A percentile compares a stretch with the other conserved stretches of the same genome.
Conservation (phyloP, 495 filamentous ascomycete genomes). For the Penicillium macrosclerotiorum region DNA sequence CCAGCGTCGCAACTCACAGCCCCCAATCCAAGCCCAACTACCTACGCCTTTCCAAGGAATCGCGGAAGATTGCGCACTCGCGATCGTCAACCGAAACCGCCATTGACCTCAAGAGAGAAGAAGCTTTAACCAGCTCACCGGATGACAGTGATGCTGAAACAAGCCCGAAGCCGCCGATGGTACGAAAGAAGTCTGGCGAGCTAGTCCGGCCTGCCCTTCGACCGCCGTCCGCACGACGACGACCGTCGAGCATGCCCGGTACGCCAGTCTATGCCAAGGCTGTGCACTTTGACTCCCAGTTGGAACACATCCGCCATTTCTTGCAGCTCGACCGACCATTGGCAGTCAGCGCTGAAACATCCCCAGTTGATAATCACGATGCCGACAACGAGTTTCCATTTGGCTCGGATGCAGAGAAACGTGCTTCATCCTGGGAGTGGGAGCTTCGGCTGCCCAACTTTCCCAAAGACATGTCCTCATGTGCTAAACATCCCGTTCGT, state of each 20-base stretch:
- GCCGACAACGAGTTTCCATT: slow-evolving; percentile 88
- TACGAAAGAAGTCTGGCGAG: slow-evolving; percentile 97
- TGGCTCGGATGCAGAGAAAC: slow-evolving; percentile 46
- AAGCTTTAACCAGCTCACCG: slow-evolving; percentile 59
- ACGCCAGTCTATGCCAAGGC: slow-evolving; percentile 93
- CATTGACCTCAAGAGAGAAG: slow-evolving; percentile 51
- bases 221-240: slow-evolving; percentile 62
- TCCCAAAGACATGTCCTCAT: slow-evolving; percentile 63
- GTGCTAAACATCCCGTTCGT: slow-evolving; percentile 63
- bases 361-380: slow-evolving; percentile 82
- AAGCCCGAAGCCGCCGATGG: slow-evolving; percentile 72
- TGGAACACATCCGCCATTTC: slow-evolving; percentile 95
- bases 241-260: slow-evolving; percentile 95
- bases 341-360: slow-evolving; percentile 93
- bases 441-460: slow-evolving; percentile 84
- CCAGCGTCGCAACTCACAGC: slow-evolving; percentile 10
- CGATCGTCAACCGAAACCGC: slow-evolving; percentile 80
- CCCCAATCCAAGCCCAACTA: slow-evolving; percentile 17
- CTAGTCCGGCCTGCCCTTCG: slow-evolving; percentile 90
- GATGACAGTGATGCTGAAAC: slow-evolving; percentile 59
- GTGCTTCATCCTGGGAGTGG: slow-evolving; percentile 68
- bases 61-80: slow-evolving; percentile 72
- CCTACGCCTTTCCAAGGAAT: slow-evolving; percentile 50
- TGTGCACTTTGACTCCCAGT: slow-evolving; percentile 91
- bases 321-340: slow-evolving; percentile 87